Percentiles rank a stretch among this genome's conserved stretches.
Conservation (phyloP, 805 yeast genomes). For the Lipomyces japonicus region DNA sequence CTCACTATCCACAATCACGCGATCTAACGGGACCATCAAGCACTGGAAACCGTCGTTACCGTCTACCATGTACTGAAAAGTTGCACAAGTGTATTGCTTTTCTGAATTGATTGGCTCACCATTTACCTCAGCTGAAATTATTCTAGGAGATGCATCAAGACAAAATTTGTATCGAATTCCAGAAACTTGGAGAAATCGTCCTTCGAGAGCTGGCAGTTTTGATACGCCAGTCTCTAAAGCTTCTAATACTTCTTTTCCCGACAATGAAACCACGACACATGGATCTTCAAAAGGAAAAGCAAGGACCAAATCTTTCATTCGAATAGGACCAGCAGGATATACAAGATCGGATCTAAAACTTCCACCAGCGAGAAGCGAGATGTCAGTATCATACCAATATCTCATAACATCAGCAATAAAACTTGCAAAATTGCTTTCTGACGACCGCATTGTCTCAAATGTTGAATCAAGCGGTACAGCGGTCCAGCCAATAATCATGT, state of each 20-base stretch:
- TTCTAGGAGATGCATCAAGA: conserved; percentile 18
- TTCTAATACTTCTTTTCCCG: conserved; percentile 22
- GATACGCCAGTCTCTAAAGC: conserved; percentile 31
- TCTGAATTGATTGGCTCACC: conserved; percentile 22
- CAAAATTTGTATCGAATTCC: conserved; percentile 24
- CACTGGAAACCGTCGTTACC: conserved; percentile 29
- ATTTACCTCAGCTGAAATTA: conserved; percentile 13
- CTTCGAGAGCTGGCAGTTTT: conserved; percentile 29
- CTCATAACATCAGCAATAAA: conserved; percentile 27
- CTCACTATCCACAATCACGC: conserved; percentile 27
- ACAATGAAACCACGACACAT: conserved; percentile 26
- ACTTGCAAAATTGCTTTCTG: conserved; percentile 27
- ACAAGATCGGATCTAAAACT: conserved; percentile 30
- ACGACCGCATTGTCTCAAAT: conserved; percentile 27
- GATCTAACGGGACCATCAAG: conserved; percentile 17
- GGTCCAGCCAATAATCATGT: conserved; percentile 27
- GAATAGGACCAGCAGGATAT: conserved; percentile 18
- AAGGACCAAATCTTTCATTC: conserved; percentile 25
- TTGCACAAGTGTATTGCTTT: conserved; percentile 23
- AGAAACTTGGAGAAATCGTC: conserved; percentile 29
- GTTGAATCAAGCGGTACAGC: conserved; percentile 25
- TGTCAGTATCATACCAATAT: conserved; percentile 28
- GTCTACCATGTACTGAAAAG: conserved; percentile 26
- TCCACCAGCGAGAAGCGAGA: conserved; percentile 29
- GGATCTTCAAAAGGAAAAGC: conserved; percentile 31